phyloP scores from a whole-genome alignment of 257 asterid genomes.

The Gentiana macrophylla region DNA sequence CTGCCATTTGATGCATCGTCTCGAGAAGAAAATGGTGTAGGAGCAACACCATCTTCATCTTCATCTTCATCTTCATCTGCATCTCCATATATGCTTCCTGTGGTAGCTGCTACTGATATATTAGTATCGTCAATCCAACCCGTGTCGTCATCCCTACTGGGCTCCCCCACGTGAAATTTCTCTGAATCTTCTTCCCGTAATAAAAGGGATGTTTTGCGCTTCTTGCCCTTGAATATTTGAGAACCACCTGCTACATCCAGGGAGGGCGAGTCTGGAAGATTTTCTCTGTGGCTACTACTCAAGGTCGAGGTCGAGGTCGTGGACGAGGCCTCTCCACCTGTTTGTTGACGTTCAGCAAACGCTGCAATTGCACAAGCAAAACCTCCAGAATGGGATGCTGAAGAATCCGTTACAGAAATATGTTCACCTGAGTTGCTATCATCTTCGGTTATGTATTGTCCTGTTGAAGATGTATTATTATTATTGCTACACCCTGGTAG shows the following conservation, averaged over 20 bases:
- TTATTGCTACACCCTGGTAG: constrained; percentile 28
- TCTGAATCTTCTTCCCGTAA: constrained; percentile 16
- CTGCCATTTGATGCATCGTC: constrained; percentile 35
- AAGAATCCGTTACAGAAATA: constrained; percentile 36
- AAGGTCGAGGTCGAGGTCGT: too few relatives aligned
- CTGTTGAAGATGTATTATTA: constrained; percentile 27
- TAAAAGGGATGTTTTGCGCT: constrained; percentile 30
- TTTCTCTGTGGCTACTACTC: constrained; percentile 23
- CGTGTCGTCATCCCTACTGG: constrained; percentile 9
- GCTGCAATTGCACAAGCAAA: constrained; percentile 74
- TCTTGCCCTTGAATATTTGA: constrained; percentile 30
- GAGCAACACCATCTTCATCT: constrained; percentile 21
- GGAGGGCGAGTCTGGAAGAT: constrained; percentile 10
- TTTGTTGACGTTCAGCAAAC: constrained; percentile 39
- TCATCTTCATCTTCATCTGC: constrained; percentile 47
- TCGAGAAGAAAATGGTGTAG: constrained; percentile 17
- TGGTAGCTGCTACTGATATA: constrained; percentile 41
- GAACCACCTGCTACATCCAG: constrained; percentile 19
- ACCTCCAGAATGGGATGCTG: constrained; percentile 82
- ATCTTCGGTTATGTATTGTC: constrained; percentile 35
- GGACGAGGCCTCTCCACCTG: constrained; percentile 9
- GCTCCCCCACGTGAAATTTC: constrained; percentile 38
- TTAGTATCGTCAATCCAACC: constrained; percentile 22
- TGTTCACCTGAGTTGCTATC: constrained; percentile 17
- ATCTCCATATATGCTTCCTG: constrained; percentile 52